Base-by-base conservation (phyloP, 2,329 filamentous ascomycete genomes). In the Thelonectria discophora region DNA sequence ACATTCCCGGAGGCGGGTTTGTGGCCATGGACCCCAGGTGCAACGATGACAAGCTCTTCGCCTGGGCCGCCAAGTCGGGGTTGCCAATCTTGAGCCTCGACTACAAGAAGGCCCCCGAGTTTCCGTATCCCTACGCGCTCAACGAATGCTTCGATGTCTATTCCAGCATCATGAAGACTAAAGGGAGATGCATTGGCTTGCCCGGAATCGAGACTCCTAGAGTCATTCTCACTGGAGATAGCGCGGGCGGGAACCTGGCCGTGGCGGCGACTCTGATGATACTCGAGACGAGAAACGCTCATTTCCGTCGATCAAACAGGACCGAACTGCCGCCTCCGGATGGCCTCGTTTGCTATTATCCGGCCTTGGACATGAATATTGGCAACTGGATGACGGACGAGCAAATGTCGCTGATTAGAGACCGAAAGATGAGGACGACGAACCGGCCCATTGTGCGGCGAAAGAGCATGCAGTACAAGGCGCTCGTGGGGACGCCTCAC, bases 351-450 rank as follows among this genome's bases (percentile, higher is more conserved):
- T 83, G 97, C 50, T 88, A 96, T 60, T 99, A 99, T 72, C 95
- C 95, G 1, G 89, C 90, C 0, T 80, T 99, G 61, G 95, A 98
- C 72, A 93, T 98, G 91, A 97, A 97, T 72, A 98, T 98, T 67
- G 93, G 93, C 39, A 97, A 94, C 76, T 99, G 95, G 95, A 98
- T 99, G 94, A 94, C 92, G 0, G 94, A 98, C 70, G 94, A 98
- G 76, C 94, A 99, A 75, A 97, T 98, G 92, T 88, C 92, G 0
- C 80, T 99, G 63, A 97, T 99, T 65, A 89, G 93, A 66, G 94
- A 97, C 65, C 88, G 93, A 11, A 86, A 88, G 60, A 88, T 89
- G 74, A 86, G 93, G 21, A 89, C 89, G 69, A 93, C 89, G 1
- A 97, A 97, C 72, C 85, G 86, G 59, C 85, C 87, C 24, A 90